A percentile compares a stretch with the other conserved stretches of the same genome.
Conservation (phyloP, 441 rosid species). For the Lagerstroemia fauriei region DNA sequence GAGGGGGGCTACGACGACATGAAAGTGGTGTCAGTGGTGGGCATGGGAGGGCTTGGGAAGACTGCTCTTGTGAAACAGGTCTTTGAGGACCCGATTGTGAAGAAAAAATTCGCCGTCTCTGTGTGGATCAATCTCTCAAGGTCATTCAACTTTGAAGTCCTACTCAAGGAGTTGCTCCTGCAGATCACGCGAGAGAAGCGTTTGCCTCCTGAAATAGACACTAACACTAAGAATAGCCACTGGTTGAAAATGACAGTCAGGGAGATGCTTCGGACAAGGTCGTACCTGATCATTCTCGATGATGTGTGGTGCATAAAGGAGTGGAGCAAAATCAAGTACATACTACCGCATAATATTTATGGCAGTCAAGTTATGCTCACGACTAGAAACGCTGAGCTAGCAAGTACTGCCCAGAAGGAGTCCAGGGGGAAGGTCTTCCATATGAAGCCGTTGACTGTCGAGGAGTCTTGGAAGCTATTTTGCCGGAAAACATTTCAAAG, state of each 20-base stretch:
- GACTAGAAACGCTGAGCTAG: conserved; percentile 21
- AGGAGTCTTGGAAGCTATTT: conserved; percentile 39
- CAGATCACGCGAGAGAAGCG: conserved; percentile 34
- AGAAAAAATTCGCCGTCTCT: conserved; percentile 29
- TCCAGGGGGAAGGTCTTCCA: conserved; percentile 15
- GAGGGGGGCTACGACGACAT: conserved; percentile 23
- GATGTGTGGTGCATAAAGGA: conserved; percentile 37
- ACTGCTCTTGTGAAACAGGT: conserved; percentile 38
- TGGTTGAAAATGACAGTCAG: conserved; percentile 33
- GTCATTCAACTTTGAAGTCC: conserved; percentile 31
- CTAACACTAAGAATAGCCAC: conserved; percentile 11
- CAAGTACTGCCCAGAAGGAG: conserved; percentile 16
- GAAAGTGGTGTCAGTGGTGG: conserved; percentile 31
- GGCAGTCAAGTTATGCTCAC: conserved; percentile 23
- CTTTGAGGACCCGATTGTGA: conserved; percentile 29
- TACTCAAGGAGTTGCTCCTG: conserved; percentile 35
- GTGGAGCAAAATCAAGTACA: conserved; percentile 42
- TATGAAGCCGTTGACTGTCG: conserved; percentile 27
- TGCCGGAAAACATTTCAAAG: conserved; percentile 38
- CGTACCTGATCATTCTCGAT: conserved; percentile 44
- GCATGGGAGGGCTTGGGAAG: conserved; percentile 48
- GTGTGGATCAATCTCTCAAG: conserved; percentile 36
- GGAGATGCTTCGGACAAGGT: conserved; percentile 27
- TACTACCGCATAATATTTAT: conserved; percentile 15
- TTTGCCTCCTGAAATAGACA: conserved; percentile 30